Conservation (phyloP, 2,329 filamentous ascomycete species). For the Alternaria sp. region DNA sequence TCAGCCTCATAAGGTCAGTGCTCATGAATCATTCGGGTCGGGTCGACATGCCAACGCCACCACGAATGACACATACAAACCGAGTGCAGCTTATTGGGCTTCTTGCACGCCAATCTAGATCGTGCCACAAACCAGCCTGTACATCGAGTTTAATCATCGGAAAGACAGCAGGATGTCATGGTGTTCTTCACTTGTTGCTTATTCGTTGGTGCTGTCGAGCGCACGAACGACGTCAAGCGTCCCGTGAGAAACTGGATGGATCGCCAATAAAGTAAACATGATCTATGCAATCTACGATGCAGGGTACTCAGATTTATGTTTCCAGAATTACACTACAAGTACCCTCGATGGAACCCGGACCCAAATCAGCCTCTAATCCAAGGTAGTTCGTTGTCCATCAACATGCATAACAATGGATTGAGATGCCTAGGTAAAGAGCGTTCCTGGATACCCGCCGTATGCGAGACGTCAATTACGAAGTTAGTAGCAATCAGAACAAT, state of each 20-base stretch:
- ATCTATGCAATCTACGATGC: background rate
- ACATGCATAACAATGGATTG: background rate
- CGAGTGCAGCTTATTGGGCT: background rate
- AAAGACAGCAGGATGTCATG: background rate
- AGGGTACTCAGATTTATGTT: background rate
- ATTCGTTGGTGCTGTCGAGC: background rate
- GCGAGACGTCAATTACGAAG: background rate
- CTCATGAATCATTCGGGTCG: conserved; percentile 18
- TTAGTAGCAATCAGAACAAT: background rate
- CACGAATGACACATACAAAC: conserved; percentile 10
- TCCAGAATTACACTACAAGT: background rate
- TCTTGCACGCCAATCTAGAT: background rate
- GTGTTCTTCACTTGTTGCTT: background rate
- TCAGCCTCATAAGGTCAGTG: conserved; percentile 26
- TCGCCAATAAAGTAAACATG: background rate
- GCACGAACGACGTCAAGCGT: conserved; percentile 2
- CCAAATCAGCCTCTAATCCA: background rate
- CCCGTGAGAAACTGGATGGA: background rate
- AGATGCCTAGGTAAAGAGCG: background rate
- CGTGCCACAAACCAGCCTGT: conserved; percentile 9
- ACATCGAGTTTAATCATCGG: conserved; percentile 11
- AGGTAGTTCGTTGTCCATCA: no score
- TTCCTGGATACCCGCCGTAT: background rate
- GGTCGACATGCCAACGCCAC: conserved; percentile 22
- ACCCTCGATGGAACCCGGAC: background rate